phyloP scores from a whole-genome alignment of 2,329 filamentous ascomycete genomes.

The Pestalotiopsis sp. region DNA sequence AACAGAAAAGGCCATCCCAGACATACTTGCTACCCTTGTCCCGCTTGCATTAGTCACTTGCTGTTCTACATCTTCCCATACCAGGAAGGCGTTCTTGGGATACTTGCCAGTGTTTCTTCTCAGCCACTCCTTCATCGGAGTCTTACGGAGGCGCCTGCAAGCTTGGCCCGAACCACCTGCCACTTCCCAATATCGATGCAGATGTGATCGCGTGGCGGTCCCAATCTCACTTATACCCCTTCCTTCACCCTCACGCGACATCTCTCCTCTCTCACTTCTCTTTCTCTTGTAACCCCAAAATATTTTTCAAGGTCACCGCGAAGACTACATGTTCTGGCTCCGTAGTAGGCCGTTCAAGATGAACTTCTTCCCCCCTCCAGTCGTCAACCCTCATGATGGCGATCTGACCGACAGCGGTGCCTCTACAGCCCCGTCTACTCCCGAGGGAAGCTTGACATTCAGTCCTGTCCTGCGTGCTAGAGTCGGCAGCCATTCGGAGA shows the following conservation, averaged over 20 bases:
- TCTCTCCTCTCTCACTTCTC: neutral
- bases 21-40: neutral
- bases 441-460: slow-evolving; percentile 44
- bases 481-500: slow-evolving; percentile 20
- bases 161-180: neutral
- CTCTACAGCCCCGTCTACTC: slow-evolving; percentile 50
- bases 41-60: neutral
- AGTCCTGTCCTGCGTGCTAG: slow-evolving; percentile 42
- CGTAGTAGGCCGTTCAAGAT: slow-evolving; percentile 17
- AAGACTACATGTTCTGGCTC: neutral
- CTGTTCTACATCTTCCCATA: neutral
- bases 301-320: neutral
- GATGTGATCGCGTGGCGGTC: neutral
- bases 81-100: neutral
- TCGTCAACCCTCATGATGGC: slow-evolving; percentile 33
- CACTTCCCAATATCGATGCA: neutral
- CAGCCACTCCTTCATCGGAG: neutral
- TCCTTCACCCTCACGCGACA: neutral
- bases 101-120: neutral
- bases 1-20: neutral
- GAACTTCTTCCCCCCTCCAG: slow-evolving; percentile 23
- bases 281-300: neutral
- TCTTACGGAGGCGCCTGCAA: neutral
- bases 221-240: neutral
- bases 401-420: slow-evolving; percentile 25